Evolutionary conservation across 2,329 filamentous ascomycete species (phyloP).

Genomic region (Camillea tinctor): DNA sequence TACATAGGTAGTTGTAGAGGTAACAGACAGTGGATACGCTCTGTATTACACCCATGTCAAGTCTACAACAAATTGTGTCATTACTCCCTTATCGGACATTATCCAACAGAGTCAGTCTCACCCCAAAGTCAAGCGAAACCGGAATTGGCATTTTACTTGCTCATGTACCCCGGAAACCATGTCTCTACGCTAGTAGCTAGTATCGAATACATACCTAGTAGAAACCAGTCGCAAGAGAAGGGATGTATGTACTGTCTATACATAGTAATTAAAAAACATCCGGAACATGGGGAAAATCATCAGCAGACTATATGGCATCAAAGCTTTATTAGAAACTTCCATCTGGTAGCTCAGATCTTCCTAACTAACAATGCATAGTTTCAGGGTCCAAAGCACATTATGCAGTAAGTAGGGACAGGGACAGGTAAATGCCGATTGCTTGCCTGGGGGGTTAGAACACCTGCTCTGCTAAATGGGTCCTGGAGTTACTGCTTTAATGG

Average conservation of each 20-base stretch:
- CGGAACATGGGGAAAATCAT: background rate
- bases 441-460: background rate
- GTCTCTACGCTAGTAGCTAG: too few relatives aligned
- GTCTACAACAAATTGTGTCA: background rate
- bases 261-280: background rate
- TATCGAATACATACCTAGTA: too few relatives aligned
- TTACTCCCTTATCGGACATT: background rate
- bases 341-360: background rate
- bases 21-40: background rate
- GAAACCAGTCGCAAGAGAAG: too few relatives aligned
- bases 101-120: background rate
- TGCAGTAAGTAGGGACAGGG: background rate
- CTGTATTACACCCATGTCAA: background rate
- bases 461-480: background rate
- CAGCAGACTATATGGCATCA: background rate
- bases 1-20: too few relatives aligned
- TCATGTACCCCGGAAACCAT: background rate
- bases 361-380: background rate
- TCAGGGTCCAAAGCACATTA: constrained; percentile 6
- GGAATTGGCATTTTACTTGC: background rate
- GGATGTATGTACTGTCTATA: too few relatives aligned
- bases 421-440: background rate
- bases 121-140: background rate
- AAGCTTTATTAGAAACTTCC: background rate
- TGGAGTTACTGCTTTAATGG: background rate